Evolutionary conservation across 2,329 filamentous ascomycete species (phyloP).

Genomic region (Orbilia javanica): DNA sequence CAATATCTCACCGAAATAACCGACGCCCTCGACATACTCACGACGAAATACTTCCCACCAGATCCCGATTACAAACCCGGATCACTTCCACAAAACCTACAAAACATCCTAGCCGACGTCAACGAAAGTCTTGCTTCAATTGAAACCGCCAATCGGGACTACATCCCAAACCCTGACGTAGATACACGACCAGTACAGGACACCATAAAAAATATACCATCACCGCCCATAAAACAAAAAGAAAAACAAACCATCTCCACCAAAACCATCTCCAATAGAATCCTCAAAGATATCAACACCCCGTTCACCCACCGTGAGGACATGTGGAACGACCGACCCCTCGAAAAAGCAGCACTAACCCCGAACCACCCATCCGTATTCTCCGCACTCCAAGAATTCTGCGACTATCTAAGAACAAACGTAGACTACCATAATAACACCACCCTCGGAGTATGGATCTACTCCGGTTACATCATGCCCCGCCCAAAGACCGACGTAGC

Average conservation of each 20-base stretch:
- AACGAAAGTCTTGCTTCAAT: not conserved
- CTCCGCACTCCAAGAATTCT: conserved; percentile 21
- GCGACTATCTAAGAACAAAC: conserved; percentile 1
- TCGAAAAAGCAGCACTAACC: not conserved
- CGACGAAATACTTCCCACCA: conserved; percentile 2
- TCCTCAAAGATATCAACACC: not conserved
- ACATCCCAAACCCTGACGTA: not conserved
- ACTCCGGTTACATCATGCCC: not conserved
- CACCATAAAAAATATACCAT: not conserved
- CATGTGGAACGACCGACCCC: not conserved
- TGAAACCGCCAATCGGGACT: not conserved
- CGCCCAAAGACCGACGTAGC: not conserved
- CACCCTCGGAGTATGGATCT: conserved; percentile 5
- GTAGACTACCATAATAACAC: not conserved
- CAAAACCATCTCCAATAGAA: not conserved
- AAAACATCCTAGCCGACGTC: not conserved
- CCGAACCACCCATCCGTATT: not conserved
- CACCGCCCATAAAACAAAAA: not conserved
- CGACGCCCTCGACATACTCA: conserved; percentile 1
- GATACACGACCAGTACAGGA: no score
- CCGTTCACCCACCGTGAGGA: conserved; percentile 17
- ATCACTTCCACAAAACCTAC: not conserved
- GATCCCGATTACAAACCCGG: not conserved
- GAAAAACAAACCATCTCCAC: not conserved
- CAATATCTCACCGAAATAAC: conserved; percentile 19